Evolutionary conservation across 129 eudicot species (phyloP).

Genomic region (Centella asiatica): DNA sequence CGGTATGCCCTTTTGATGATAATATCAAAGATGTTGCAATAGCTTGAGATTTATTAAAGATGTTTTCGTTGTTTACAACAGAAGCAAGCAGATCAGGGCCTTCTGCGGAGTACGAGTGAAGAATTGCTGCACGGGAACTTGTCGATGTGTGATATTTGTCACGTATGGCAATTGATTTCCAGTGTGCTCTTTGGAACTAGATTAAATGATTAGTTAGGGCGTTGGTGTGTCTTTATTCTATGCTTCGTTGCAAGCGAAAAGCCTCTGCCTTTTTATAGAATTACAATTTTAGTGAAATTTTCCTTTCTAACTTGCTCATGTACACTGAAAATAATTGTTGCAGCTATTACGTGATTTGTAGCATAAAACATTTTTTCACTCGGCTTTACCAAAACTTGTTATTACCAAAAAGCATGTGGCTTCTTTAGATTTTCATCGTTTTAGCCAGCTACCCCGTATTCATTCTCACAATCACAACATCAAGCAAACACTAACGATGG

Average conservation of each 20-base stretch:
- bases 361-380: conserved; percentile 1
- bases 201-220: no score
- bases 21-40: not conserved
- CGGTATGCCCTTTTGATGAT: not conserved
- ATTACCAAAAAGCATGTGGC: conserved; percentile 8
- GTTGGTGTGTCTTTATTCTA: no score
- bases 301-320: not conserved
- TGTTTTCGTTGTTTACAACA: conserved; percentile 13
- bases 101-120: conserved; percentile 71
- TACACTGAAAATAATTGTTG: not conserved
- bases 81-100: conserved; percentile 55
- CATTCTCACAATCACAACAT: not conserved
- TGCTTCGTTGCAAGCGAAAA: no score
- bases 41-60: no score
- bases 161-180: no score
- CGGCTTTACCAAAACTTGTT: not conserved
- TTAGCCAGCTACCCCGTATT: not conserved
- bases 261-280: no score
- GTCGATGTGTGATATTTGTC: conserved; percentile 76
- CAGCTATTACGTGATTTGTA: not conserved
- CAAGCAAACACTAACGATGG: not conserved
- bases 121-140: conserved; percentile 80
- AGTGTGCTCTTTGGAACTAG: no score
- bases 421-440: not conserved
- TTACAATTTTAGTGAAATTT: no score